Conservation (phyloP, 352 stramenopile genomes). For the Globisporangium splendens region DNA sequence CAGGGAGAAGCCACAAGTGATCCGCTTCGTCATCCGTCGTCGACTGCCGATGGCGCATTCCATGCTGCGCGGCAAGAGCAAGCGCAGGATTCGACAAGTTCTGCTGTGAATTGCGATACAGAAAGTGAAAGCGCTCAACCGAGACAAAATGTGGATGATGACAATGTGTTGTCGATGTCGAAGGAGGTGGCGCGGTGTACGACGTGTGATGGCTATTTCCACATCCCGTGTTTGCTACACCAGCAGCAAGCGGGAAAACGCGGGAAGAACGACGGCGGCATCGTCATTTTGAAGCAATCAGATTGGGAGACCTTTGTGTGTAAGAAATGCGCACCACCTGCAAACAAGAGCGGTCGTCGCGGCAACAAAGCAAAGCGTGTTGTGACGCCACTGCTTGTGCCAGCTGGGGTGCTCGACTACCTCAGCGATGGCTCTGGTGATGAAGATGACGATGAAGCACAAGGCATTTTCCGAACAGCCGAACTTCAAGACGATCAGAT, state of each 20-base stretch:
- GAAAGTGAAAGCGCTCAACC: neutral
- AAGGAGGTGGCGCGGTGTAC: conserved; percentile 22
- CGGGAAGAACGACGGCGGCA: conserved; percentile 6
- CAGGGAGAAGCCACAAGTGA: conserved; percentile 8
- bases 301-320: neutral
- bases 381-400: conserved; percentile 29
- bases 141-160: neutral
- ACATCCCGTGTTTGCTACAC: conserved; percentile 28
- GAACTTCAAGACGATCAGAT: neutral
- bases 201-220: conserved; percentile 41
- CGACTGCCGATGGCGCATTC: neutral
- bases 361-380: neutral
- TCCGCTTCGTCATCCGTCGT: neutral
- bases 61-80: neutral
- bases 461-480: neutral
- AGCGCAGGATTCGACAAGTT: neutral
- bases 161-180: neutral
- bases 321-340: conserved; percentile 23
- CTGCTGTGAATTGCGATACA: neutral
- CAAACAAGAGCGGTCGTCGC: neutral
- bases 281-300: neutral
- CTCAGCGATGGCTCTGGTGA: conserved; percentile 5
- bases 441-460: conserved; percentile 5
- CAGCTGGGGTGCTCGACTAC: conserved; percentile 22
- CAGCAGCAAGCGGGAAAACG: neutral